Conservation (phyloP, 1,284 basidiomycete genomes). For the Pseudozyma sp. region DNA sequence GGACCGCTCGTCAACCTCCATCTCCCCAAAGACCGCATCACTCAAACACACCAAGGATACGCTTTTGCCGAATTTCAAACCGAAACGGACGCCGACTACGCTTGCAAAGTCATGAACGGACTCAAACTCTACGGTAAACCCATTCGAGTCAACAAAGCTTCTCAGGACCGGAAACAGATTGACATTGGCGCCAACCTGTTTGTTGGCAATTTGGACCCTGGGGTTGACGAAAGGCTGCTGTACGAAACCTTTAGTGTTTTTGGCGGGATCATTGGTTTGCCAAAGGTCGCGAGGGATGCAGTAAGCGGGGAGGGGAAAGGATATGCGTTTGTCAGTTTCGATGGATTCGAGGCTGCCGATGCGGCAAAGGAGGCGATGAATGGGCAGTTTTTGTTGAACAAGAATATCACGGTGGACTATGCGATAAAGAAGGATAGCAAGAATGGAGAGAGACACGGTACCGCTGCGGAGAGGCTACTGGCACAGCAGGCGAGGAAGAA, state of each 20-base stretch:
- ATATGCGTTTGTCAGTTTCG: conserved; percentile 95
- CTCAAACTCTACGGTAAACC: conserved; percentile 99
- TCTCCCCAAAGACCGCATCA: conserved; percentile 98
- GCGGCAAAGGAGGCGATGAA: conserved; percentile 97
- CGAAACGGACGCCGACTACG: conserved; percentile 98
- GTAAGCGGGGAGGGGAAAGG: conserved; percentile 87
- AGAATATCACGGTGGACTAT: conserved; percentile 94
- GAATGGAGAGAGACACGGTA: conserved; percentile 94
- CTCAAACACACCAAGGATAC: conserved; percentile 97
- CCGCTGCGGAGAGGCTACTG: conserved; percentile 90
- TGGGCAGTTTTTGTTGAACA: conserved; percentile 96
- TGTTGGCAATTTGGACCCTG: conserved; percentile 92
- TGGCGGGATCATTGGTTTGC: conserved; percentile 90
- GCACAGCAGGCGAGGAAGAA: conserved; percentile 95
- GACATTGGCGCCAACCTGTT: conserved; percentile 98
- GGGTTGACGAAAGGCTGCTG: conserved; percentile 89
- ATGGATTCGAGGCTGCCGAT: conserved; percentile 96
- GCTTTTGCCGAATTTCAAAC: conserved; percentile 99
- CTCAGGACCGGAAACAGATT: conserved; percentile 94
- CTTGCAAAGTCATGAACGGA: conserved; percentile 99
- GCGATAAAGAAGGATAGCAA: conserved; percentile 99
- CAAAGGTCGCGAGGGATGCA: conserved; percentile 93
- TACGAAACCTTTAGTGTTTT: conserved; percentile 97
- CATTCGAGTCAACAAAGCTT: conserved; percentile 95
- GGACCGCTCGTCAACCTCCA: conserved; percentile 87